Conservation (phyloP, 148 eudicot species). For the Gaultheria prostrata region DNA sequence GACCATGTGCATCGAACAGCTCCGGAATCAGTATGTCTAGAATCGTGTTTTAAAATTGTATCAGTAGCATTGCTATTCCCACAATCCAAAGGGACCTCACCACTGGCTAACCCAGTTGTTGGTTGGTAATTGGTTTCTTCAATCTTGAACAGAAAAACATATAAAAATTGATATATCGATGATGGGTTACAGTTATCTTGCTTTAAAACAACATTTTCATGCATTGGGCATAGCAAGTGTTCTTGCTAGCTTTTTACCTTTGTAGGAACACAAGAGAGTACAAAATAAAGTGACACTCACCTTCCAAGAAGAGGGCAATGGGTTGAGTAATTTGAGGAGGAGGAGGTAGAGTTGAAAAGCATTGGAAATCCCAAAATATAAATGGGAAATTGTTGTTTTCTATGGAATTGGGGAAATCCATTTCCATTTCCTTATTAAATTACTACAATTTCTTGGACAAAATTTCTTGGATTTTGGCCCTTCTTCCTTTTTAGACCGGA, state of each 20-base stretch:
- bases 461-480: background rate
- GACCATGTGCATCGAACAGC: no score
- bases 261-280: constrained; percentile 27
- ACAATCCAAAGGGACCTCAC: background rate
- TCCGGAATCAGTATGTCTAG: no score
- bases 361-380: constrained; percentile 1
- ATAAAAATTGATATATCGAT: constrained; percentile 30
- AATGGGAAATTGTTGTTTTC: constrained; percentile 4
- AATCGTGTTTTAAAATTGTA: no score
- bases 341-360: background rate
- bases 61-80: background rate
- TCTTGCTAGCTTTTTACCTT: constrained; percentile 20
- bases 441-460: background rate
- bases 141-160: constrained; percentile 14
- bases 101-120: background rate
- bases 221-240: constrained; percentile 38
- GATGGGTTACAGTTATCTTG: constrained; percentile 34
- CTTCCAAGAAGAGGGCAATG: constrained; percentile 20
- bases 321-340: constrained; percentile 3
- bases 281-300: constrained; percentile 14
- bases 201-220: constrained; percentile 42
- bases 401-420: constrained; percentile 5
- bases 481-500: constrained; percentile 9
- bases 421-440: background rate
- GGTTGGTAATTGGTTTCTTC: background rate